phyloP scores from a whole-genome alignment of 176 grass and related monocot genomes.

The Guadua angustifolia region DNA sequence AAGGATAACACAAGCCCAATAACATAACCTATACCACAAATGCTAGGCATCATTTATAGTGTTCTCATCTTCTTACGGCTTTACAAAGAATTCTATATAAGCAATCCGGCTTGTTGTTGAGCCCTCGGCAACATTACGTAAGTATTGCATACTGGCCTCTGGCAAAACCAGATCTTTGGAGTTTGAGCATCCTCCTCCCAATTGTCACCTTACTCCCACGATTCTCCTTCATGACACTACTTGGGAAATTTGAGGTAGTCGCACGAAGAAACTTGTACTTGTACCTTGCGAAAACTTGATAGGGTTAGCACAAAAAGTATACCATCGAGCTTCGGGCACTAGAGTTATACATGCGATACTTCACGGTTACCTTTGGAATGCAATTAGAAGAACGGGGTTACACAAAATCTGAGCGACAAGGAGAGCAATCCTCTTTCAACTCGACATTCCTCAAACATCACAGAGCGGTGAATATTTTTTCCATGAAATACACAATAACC shows the following conservation, averaged over 20 bases:
- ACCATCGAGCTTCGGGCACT: neutral
- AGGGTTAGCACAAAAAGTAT: constrained; percentile 28
- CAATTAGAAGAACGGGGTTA: constrained; percentile 81
- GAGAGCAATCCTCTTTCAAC: no score
- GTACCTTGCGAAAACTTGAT: constrained; percentile 61
- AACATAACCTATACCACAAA: constrained; percentile 23
- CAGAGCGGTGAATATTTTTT: no score
- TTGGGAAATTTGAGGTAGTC: constrained; percentile 85
- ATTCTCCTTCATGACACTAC: constrained; percentile 72
- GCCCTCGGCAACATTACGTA: constrained; percentile 50
- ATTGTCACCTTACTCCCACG: constrained; percentile 78
- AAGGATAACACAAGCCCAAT: neutral
- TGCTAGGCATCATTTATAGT: constrained; percentile 40
- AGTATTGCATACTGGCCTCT: constrained; percentile 57
- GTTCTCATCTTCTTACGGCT: constrained; percentile 72
- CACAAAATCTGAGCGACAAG: no score
- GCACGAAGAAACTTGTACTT: constrained; percentile 93
- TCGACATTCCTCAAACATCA: no score
- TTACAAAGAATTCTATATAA: constrained; percentile 92
- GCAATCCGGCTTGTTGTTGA: constrained; percentile 77
- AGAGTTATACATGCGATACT: constrained; percentile 58
- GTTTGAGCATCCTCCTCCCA: constrained; percentile 88
- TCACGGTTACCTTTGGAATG: constrained; percentile 75
- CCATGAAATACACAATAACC: no score
- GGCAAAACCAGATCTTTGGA: constrained; percentile 93